Evolutionary conservation across 2,329 filamentous ascomycete species (phyloP), one percentile per base, ranked within the genome.

Genomic region (Huntiella moniliformis): DNA sequence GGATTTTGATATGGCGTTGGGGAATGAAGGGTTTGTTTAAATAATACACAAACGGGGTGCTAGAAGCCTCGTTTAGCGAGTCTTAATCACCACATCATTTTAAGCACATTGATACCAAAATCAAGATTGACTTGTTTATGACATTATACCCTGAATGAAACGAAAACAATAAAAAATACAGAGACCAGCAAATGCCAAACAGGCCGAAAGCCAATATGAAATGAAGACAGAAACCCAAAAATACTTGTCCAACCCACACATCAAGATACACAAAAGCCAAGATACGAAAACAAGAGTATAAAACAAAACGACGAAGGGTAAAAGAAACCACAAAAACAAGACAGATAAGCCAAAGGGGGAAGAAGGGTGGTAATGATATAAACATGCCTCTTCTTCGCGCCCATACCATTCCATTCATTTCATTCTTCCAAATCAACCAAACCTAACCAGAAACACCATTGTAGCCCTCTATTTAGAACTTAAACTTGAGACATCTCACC

Each of bases 131-230:
- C 35, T 13, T 37, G 11, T 37, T 37, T 13, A 16, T 37, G 16
- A 16, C 16, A 16, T 37, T 13, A 37, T 37, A 37, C 15, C 37
- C 16, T 22, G 35, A 12, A 37, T 37, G 35, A 13, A 4, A 13
- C 35, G 16, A 37, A 37, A 16, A 37, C 7, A 16, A 16, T 7
- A 28, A 8, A 28, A 28, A 28, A 28, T 28, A 28, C 22, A 28
- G 32, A 33, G 7, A 53, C 53, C 13, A 34, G 11, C 16, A 47
- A 31, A 47, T 40, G 28, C 15, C 18, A 36, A 40, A 39, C n/a
- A n/a, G n/a, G n/a, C n/a, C n/a, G n/a, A 39, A 11, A 10, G 31
- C 36, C 10, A 42, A 36, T 12, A 36, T 35, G 17, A n/a, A 39
- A 38, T 13, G 22, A 15, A 44, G 15, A 42, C 22, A 36, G 39